A percentile compares a stretch with the other conserved stretches of the same genome.
phyloP scores from a whole-genome alignment of 768 basidiomycete genomes.

The Boletus pseudopeckii region DNA sequence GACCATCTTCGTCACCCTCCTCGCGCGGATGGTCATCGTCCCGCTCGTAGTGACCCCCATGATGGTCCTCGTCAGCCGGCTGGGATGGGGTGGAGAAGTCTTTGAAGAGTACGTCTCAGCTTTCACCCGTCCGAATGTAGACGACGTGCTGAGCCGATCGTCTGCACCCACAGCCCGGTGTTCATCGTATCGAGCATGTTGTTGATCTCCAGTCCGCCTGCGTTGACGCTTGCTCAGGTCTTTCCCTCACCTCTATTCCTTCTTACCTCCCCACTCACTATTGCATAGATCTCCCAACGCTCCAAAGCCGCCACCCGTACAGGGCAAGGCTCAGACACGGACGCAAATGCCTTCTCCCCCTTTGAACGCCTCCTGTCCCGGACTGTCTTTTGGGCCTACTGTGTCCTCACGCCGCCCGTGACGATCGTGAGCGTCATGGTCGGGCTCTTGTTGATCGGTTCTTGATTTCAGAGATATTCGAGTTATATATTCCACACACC shows the following conservation, averaged over 20 bases:
- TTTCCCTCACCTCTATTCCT: too few relatives aligned
- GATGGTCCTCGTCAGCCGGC: slow-evolving; percentile 59
- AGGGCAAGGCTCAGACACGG: not conserved
- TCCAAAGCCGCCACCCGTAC: not conserved
- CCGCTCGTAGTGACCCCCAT: slow-evolving; percentile 77
- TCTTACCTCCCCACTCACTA: too few relatives aligned
- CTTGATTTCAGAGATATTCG: slow-evolving; percentile 14
- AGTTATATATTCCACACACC: not conserved
- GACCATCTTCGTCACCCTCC: slow-evolving; percentile 80
- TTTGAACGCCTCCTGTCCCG: slow-evolving; percentile 89
- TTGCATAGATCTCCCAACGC: slow-evolving; percentile 22
- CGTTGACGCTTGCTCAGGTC: slow-evolving; percentile 65
- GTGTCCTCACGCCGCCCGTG: slow-evolving; percentile 82
- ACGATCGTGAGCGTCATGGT: slow-evolving; percentile 74
- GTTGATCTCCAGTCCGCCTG: slow-evolving; percentile 79
- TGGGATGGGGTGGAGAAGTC: slow-evolving; percentile 38
- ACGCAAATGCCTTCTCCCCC: slow-evolving; percentile 9
- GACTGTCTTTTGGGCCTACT: slow-evolving; percentile 94
- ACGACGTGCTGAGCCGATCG: not conserved
- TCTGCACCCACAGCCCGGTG: slow-evolving; percentile 75
- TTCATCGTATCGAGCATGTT: slow-evolving; percentile 85
- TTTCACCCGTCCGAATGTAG: not conserved
- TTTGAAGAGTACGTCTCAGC: slow-evolving; percentile 64
- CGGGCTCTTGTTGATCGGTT: slow-evolving; percentile 59
- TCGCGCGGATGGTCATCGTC: slow-evolving; percentile 83